phyloP scores from a whole-genome alignment of 2,329 filamentous ascomycete genomes.

The Lasiodiplodia citricola region DNA sequence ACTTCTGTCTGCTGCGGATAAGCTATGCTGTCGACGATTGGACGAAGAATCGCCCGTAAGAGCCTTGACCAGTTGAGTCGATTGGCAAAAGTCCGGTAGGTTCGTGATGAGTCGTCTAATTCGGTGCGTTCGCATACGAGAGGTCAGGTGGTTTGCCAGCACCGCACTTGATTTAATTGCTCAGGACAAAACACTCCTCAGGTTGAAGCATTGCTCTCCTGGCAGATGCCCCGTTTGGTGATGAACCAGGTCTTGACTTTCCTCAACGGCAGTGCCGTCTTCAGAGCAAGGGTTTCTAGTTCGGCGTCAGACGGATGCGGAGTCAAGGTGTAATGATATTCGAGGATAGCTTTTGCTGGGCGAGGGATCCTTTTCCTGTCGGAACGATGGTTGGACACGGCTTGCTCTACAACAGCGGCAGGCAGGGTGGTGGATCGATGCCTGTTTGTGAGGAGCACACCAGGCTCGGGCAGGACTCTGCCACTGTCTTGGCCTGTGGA shows the following conservation, averaged over 20 bases:
- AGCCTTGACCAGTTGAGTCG: too few relatives aligned
- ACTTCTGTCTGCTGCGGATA: too few relatives aligned
- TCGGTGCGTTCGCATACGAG: not conserved
- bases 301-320: slow-evolving; percentile 1
- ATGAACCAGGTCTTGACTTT: slow-evolving; percentile 16
- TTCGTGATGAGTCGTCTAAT: too few relatives aligned
- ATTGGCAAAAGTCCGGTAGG: too few relatives aligned
- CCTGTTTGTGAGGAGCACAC: not conserved
- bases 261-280: not conserved
- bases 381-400: slow-evolving; percentile 2
- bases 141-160: not conserved
- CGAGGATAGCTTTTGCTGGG: slow-evolving; percentile 10
- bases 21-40: too few relatives aligned
- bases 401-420: slow-evolving; percentile 1
- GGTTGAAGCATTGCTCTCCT: not conserved
- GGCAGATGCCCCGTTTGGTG: not conserved
- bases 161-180: too few relatives aligned
- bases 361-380: slow-evolving; percentile 12
- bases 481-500: not conserved
- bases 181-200: not conserved
- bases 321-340: slow-evolving; percentile 6
- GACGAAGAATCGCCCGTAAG: too few relatives aligned
- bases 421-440: slow-evolving; percentile 7
- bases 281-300: not conserved
- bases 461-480: not conserved